These are phyloP conservation scores for Quillaja saponaria DNA, from an alignment of 306 rosid genomes.

Conservation along the genomic window DNA sequence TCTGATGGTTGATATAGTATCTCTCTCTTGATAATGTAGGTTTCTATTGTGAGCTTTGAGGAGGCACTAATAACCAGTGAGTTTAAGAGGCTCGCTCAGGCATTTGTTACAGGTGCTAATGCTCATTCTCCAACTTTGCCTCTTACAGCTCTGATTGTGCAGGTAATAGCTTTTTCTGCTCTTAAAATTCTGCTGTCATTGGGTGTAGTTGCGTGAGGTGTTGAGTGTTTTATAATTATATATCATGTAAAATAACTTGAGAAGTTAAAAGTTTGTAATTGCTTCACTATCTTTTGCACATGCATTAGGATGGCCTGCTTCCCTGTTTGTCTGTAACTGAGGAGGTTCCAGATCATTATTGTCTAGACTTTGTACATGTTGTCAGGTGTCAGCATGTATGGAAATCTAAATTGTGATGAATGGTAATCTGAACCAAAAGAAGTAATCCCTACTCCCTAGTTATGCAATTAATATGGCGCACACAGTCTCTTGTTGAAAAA, in stretches of 20 bases:
- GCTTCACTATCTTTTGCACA: not conserved
- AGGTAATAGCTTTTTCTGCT: constrained; percentile 53
- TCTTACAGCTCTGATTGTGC: constrained; percentile 74
- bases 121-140: constrained; percentile 67
- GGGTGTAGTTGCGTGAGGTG: constrained; percentile 8
- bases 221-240: constrained; percentile 6
- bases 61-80: constrained; percentile 55
- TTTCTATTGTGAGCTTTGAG: constrained; percentile 66
- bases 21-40: constrained; percentile 50
- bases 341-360: not conserved
- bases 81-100: constrained; percentile 66
- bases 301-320: constrained; percentile 14
- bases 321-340: not conserved
- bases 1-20: no score
- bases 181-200: constrained; percentile 16
- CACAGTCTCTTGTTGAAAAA: no score
- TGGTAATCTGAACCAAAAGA: no score
- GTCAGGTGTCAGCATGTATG: not conserved
- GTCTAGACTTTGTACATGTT: not conserved
- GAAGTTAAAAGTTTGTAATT: constrained; percentile 7
- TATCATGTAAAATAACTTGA: constrained; percentile 12
- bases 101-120: constrained; percentile 63
- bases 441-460: no score
- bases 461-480: no score
- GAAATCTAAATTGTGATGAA: no score